A percentile compares a stretch with the other conserved stretches of the same genome.
Conservation (phyloP, 352 stramenopile genomes). For the Phytophthora ohioensis region DNA sequence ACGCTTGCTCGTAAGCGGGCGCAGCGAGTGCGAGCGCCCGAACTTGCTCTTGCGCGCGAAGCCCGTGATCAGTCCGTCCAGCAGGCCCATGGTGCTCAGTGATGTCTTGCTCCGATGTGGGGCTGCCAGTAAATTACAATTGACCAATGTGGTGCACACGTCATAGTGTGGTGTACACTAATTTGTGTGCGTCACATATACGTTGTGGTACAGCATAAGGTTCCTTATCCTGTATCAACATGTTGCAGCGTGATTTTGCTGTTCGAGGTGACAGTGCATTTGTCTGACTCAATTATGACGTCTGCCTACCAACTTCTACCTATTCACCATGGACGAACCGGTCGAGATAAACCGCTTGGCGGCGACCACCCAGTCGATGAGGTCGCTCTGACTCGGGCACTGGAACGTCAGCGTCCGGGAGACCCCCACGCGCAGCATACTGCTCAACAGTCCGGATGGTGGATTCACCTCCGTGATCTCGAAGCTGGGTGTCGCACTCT, state of each 20-base stretch:
- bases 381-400: conserved; percentile 76
- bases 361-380: conserved; percentile 86
- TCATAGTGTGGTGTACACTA: background rate
- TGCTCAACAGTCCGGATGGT: conserved; percentile 64
- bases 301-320: conserved; percentile 20
- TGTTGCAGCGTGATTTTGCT: conserved; percentile 19
- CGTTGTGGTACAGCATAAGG: no score
- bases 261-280: background rate
- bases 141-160: conserved; percentile 7
- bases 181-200: background rate
- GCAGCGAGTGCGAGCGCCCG: conserved; percentile 81
- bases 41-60: conserved; percentile 88
- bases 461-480: conserved; percentile 74
- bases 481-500: conserved; percentile 69
- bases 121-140: conserved; percentile 31
- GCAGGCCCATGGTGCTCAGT: conserved; percentile 63
- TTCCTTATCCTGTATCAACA: background rate
- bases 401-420: conserved; percentile 84
- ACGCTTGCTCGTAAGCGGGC: conserved; percentile 93
- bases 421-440: conserved; percentile 68
- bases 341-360: conserved; percentile 75
- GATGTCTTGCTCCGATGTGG: conserved; percentile 17
- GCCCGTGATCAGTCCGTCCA: conserved; percentile 79
- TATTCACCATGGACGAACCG: conserved; percentile 54
- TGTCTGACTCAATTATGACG: conserved; percentile 5